phyloP scores from a whole-genome alignment of 2,329 filamentous ascomycete genomes.

The Parastagonospora nodorum region DNA sequence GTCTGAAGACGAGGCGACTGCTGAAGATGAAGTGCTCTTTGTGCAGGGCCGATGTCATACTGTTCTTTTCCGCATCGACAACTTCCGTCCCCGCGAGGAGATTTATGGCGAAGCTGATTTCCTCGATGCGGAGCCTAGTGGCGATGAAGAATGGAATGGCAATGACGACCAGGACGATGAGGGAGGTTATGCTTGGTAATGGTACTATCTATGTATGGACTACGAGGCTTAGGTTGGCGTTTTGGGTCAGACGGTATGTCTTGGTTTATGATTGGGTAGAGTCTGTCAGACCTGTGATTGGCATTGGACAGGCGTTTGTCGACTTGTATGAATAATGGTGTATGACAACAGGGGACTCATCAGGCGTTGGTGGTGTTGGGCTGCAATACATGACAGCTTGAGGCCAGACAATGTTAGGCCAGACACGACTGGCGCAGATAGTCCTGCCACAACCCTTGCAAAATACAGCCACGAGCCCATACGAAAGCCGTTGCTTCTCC shows the following conservation, averaged over 20 bases:
- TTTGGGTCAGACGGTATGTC: background rate
- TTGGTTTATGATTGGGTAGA: background rate
- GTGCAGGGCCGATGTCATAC: conserved; percentile 73
- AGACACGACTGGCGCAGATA: too few relatives aligned
- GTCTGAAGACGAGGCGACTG: conserved; percentile 16
- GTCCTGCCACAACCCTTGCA: background rate
- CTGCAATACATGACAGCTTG: conserved; percentile 11
- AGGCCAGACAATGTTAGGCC: conserved; percentile 1
- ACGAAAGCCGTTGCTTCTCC: background rate
- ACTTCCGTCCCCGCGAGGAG: conserved; percentile 71
- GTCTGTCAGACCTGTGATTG: background rate
- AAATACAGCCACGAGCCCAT: background rate
- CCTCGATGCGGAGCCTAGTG: conserved; percentile 64
- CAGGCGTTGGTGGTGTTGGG: conserved; percentile 24
- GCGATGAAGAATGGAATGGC: conserved; percentile 63
- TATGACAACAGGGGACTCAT: conserved; percentile 19
- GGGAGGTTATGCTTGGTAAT: conserved; percentile 40
- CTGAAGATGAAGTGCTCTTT: conserved; percentile 36
- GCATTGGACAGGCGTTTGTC: background rate
- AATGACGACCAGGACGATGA: conserved; percentile 56
- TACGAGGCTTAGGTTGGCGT: background rate
- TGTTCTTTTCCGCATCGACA: conserved; percentile 75
- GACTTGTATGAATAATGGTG: conserved; percentile 14
- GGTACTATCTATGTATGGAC: background rate
- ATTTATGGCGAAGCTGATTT: conserved; percentile 76